phyloP scores from a whole-genome alignment of 208 protist genomes.

The Perkinsela sp. region DNA sequence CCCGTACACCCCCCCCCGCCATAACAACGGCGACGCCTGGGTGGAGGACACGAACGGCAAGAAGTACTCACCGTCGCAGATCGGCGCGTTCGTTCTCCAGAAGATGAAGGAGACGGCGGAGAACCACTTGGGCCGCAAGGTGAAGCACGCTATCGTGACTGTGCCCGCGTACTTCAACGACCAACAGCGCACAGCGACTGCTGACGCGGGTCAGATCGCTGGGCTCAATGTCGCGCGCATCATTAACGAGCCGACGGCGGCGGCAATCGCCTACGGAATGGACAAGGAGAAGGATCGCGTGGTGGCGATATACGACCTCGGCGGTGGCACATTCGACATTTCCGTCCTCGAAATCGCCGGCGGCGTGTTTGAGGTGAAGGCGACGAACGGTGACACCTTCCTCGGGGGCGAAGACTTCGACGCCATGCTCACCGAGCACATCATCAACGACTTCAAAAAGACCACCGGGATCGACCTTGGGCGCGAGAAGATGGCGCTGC shows the following conservation, averaged over 20 bases:
- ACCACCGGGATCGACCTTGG: slow-evolving; percentile 59
- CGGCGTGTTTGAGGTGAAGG: slow-evolving; percentile 86
- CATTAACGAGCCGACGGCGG: slow-evolving; percentile 99
- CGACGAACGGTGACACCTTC: slow-evolving; percentile 93
- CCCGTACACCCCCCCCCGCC: slow-evolving; percentile 83
- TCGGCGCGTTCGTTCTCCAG: slow-evolving; percentile 45
- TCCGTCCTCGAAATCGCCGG: slow-evolving; percentile 78
- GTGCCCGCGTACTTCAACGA: slow-evolving; percentile 99
- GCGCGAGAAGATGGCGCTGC: slow-evolving; percentile 73
- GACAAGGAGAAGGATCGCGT: slow-evolving; percentile 66
- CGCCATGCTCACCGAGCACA: slow-evolving; percentile 36
- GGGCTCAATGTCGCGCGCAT: slow-evolving; percentile 92
- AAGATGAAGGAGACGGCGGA: slow-evolving; percentile 77
- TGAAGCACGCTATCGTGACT: slow-evolving; percentile 83
- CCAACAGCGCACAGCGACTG: slow-evolving; percentile 93
- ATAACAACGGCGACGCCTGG: slow-evolving; percentile 77
- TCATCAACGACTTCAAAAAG: slow-evolving; percentile 76
- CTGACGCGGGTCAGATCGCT: slow-evolving; percentile 87
- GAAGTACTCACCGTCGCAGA: slow-evolving; percentile 45
- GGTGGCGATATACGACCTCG: slow-evolving; percentile 44
- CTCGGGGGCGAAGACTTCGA: slow-evolving; percentile 98
- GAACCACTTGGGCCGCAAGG: slow-evolving; percentile 62
- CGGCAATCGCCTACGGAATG: slow-evolving; percentile 94
- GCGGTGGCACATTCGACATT: slow-evolving; percentile 95
- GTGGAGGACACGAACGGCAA: slow-evolving; percentile 27